A percentile compares a stretch with the other conserved stretches of the same genome.
Conservation (phyloP, 805 yeast species). For the Suhomyces prunicola region DNA sequence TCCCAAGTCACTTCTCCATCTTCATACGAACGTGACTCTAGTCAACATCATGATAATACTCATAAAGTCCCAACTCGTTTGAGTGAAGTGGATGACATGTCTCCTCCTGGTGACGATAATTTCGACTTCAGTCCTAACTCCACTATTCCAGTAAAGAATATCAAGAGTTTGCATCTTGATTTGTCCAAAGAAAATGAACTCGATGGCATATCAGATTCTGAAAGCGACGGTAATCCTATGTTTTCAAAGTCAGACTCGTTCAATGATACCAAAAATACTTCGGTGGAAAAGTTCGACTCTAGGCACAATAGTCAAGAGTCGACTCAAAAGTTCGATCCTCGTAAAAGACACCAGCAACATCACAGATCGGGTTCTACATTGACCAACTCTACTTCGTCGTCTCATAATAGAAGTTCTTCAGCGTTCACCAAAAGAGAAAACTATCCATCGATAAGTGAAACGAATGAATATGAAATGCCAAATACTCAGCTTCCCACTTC, state of each 20-base stretch:
- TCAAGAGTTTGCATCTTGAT: conserved; percentile 22
- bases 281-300: conserved; percentile 5
- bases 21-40: not conserved
- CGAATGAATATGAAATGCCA: no score
- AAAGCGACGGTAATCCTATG: conserved; percentile 1
- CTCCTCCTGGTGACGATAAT: conserved; percentile 1
- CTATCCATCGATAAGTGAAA: not conserved
- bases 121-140: conserved; percentile 16
- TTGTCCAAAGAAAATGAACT: conserved; percentile 1
- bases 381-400: not conserved
- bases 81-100: not conserved
- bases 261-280: conserved; percentile 6
- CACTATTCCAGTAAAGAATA: conserved; percentile 13
- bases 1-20: not conserved
- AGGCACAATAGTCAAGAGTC: conserved; percentile 1
- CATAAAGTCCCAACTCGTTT: not conserved
- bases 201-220: conserved; percentile 7
- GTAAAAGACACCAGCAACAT: conserved; percentile 1
- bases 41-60: not conserved
- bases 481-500: not conserved
- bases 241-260: conserved; percentile 5
- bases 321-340: not conserved
- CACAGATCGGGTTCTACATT: not conserved
- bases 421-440: conserved; percentile 28
- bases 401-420: conserved; percentile 11